Base-by-base conservation (phyloP, 2,329 filamentous ascomycete species). In the Pseudovirgaria hyperparasitica region DNA sequence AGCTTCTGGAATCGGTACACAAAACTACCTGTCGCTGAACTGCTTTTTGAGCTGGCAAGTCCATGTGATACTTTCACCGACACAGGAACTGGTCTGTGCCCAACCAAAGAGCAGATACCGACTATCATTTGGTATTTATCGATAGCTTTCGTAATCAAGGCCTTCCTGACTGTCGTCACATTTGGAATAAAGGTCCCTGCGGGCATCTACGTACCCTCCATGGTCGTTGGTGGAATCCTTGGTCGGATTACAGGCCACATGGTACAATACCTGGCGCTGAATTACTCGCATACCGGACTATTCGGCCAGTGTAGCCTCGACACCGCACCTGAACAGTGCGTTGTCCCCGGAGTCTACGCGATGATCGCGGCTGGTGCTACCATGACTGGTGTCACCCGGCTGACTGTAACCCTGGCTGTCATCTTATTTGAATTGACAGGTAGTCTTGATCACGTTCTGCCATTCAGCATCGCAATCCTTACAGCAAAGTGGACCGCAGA, bases 401-500 rank as follows among this genome's bases (percentile, higher is more conserved):
- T 98, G 2, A 93, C 86, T 0, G 82, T 98, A 13, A 96, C 90
- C 0, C 64, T 98, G 6, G 86, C 85, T 0, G 85, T 96, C 45
- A 96, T 98, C 34, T 62, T 96, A 1, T 96, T 98, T 41, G 90
- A 98, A 52, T 64, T 98, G 19, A 98, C 90, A 0, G 90, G 90
- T 29, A 93, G 84, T 49, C 63, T 96, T 25, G 82, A 96, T 50
- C 92, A 96, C 43, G 90, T 98, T 4, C 62, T 98, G 8, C 90
- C 90, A 0, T 96, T 96, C 52, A 94, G 86, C 0, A 61, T 98
- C 6, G 79, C 82, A 1, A 84, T 98, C 18, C 64, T 96, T 4
- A 85, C 92, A 16, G 76, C 87, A n/a, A 98, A 98, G 58, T 98
- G 90, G 90, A 93, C 85, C 0, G 86, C 90, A 0, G 90, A 96